Percentiles rank a stretch among this genome's conserved stretches.
Evolutionary conservation across 306 rosid genomes (phyloP).

Genomic region (Delonix regia): DNA sequence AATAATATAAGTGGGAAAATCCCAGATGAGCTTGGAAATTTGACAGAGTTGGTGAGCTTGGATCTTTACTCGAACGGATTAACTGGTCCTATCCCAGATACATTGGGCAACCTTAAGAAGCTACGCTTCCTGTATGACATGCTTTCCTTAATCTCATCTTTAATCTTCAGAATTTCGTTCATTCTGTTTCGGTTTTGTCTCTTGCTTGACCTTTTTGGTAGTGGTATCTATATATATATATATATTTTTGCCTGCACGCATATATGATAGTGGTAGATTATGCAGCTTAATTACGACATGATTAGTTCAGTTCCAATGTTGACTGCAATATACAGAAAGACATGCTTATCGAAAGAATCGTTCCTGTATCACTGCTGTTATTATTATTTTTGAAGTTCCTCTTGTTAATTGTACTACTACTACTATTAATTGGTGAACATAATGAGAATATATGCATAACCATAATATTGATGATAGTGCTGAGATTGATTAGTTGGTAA

Average conservation of each 20-base stretch:
- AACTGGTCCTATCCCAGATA: slow-evolving; percentile 52
- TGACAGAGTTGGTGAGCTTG: not conserved
- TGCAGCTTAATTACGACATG: no score
- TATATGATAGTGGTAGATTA: no score
- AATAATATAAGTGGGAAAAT: not conserved
- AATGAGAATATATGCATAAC: not conserved
- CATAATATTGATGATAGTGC: not conserved
- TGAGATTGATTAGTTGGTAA: no score
- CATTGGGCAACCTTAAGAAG: slow-evolving; percentile 38
- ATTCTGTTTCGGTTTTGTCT: not conserved
- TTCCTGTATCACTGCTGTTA: not conserved
- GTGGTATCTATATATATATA: no score
- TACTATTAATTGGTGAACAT: slow-evolving; percentile 21
- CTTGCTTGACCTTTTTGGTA: not conserved
- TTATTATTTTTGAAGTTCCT: not conserved
- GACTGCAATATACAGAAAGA: no score
- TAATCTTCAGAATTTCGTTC: slow-evolving; percentile 33
- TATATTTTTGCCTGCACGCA: no score
- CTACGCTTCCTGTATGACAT: slow-evolving; percentile 75
- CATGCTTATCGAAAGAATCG: not conserved
- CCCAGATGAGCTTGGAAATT: not conserved
- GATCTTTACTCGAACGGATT: slow-evolving; percentile 5
- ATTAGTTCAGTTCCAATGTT: no score
- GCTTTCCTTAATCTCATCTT: slow-evolving; percentile 38
- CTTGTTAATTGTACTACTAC: slow-evolving; percentile 18